Conservation (phyloP, 2,329 filamentous ascomycete species). For the Furcasterigmium sp. region DNA sequence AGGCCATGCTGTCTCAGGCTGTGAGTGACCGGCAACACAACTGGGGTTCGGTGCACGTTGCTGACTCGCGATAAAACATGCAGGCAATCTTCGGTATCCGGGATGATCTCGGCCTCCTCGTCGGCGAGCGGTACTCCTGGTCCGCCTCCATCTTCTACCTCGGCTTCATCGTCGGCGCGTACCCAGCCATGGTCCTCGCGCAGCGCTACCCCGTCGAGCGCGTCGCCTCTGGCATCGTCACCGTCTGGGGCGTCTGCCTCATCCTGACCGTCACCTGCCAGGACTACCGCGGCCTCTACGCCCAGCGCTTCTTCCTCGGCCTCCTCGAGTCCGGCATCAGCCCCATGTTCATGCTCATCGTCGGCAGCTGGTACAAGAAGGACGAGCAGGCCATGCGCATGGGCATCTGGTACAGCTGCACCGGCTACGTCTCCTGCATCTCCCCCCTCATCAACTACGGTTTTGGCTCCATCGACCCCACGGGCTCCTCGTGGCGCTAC, state of each 20-base stretch:
- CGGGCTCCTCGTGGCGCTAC: constrained; percentile 18
- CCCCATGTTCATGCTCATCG: constrained; percentile 51
- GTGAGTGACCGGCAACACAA: too few species aligned
- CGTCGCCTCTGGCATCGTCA: constrained; percentile 30
- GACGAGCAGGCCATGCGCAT: constrained; percentile 32
- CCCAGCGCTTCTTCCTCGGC: constrained; percentile 50
- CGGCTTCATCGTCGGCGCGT: constrained; percentile 41
- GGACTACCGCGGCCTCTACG: constrained; percentile 29
- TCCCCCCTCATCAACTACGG: constrained; percentile 43
- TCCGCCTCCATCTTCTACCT: constrained; percentile 41
- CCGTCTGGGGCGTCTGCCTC: constrained; percentile 30
- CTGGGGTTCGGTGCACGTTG: not conserved
- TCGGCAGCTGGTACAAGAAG: constrained; percentile 35
- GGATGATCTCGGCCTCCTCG: constrained; percentile 30
- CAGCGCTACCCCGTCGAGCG: constrained; percentile 40
- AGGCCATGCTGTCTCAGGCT: constrained; percentile 45
- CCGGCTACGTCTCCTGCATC: constrained; percentile 37
- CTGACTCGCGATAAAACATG: too few species aligned
- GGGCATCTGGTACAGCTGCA: constrained; percentile 34
- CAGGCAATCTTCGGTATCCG: constrained; percentile 31
- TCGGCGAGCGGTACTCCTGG: constrained; percentile 37
- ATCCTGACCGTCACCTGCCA: constrained; percentile 30
- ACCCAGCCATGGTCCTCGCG: constrained; percentile 33
- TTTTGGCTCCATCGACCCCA: constrained; percentile 34
- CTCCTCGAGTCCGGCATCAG: constrained; percentile 50